Percentiles rank a stretch among this genome's conserved stretches.
phyloP scores from a whole-genome alignment of 2,329 filamentous ascomycete species.

The Apiospora koreana region DNA sequence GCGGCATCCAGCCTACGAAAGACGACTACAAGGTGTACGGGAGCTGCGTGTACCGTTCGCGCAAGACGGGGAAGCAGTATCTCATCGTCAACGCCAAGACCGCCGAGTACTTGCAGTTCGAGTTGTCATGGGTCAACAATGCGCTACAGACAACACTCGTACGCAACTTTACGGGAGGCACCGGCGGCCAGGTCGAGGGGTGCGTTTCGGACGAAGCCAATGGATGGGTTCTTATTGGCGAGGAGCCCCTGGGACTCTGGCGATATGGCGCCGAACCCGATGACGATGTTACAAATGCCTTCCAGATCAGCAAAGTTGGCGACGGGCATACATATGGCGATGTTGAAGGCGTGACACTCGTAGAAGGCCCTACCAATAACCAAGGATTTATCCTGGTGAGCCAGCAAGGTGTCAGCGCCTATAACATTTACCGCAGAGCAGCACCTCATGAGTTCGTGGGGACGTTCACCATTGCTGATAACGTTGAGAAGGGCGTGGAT shows the following conservation, averaged over 20 bases:
- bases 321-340: constrained; percentile 51
- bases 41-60: constrained; percentile 52
- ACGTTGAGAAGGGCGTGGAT: constrained; percentile 44
- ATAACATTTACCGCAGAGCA: constrained; percentile 50
- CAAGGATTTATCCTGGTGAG: constrained; percentile 53
- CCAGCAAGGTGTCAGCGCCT: constrained; percentile 53
- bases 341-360: constrained; percentile 54
- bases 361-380: constrained; percentile 44
- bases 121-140: constrained; percentile 43
- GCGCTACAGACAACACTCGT: constrained; percentile 48
- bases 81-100: constrained; percentile 57
- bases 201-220: constrained; percentile 54
- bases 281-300: constrained; percentile 24
- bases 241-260: constrained; percentile 54
- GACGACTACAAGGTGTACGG: constrained; percentile 51
- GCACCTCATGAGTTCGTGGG: constrained; percentile 50
- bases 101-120: constrained; percentile 55
- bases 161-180: constrained; percentile 51
- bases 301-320: constrained; percentile 41
- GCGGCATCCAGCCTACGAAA: constrained; percentile 47
- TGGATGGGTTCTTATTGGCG: constrained; percentile 51
- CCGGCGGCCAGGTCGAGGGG: constrained; percentile 54
- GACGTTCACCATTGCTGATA: constrained; percentile 48
- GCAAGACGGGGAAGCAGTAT: constrained; percentile 48
- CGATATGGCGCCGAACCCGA: constrained; percentile 52